Conservation (phyloP, 2,329 filamentous ascomycete genomes). For the Blastomyces silverae region DNA sequence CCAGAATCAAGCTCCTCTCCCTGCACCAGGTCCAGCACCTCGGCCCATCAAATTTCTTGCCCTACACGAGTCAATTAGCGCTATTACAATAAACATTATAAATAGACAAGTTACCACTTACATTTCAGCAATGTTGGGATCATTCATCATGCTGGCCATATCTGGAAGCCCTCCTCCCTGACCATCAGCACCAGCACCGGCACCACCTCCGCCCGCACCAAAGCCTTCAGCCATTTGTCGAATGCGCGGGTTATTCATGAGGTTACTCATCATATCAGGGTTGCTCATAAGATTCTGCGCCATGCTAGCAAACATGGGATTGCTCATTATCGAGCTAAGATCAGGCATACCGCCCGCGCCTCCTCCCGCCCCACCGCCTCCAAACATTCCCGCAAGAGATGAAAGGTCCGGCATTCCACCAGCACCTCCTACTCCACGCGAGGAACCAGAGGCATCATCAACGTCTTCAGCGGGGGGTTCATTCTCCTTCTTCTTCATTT, state of each 20-base stretch:
- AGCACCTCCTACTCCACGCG: slow-evolving; percentile 39
- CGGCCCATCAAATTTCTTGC: slow-evolving; percentile 63
- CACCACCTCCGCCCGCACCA: slow-evolving; percentile 38
- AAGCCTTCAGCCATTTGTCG: slow-evolving; percentile 82
- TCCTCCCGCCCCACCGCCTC: slow-evolving; percentile 54
- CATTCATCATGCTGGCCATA: slow-evolving; percentile 76
- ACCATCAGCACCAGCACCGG: slow-evolving; percentile 31
- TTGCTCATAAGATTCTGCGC: slow-evolving; percentile 97
- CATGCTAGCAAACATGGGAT: slow-evolving; percentile 97
- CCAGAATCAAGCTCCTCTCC: slow-evolving; percentile 10
- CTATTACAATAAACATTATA: slow-evolving; percentile 5
- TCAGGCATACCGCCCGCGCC: slow-evolving; percentile 80
- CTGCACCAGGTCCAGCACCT: slow-evolving; percentile 38
- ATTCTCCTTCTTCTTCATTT: slow-evolving; percentile 56
- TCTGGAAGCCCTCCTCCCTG: slow-evolving; percentile 81
- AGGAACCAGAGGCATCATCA: slow-evolving; percentile 45
- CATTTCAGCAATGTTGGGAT: slow-evolving; percentile 89
- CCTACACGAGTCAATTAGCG: slow-evolving; percentile 36
- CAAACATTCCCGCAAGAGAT: slow-evolving; percentile 65
- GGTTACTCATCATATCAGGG: slow-evolving; percentile 79
- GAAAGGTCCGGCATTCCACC: slow-evolving; percentile 66
- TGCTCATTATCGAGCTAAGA: slow-evolving; percentile 80
- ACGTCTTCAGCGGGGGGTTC: slow-evolving; percentile 47
- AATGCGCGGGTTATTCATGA: slow-evolving; percentile 90
- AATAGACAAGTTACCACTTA: slow-evolving; percentile 48